These are phyloP conservation scores for Evernia prunastri DNA, from an alignment of 495 filamentous ascomycete genomes.

Conservation along the genomic window DNA sequence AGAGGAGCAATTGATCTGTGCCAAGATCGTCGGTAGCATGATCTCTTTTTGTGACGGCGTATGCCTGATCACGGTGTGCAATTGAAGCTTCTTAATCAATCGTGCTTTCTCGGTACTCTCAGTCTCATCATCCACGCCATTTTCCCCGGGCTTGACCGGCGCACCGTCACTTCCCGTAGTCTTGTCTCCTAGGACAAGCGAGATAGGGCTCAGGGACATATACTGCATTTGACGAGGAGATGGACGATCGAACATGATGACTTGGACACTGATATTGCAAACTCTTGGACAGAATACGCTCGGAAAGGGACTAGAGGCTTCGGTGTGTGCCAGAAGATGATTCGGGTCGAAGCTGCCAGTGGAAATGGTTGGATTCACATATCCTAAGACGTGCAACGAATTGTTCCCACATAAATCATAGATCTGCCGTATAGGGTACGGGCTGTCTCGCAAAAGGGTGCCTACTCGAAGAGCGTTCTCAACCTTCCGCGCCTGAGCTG, in stretches of 20 bases:
- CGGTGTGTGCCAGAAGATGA: conserved; percentile 63
- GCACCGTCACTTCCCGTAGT: conserved; percentile 22
- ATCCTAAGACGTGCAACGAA: conserved; percentile 78
- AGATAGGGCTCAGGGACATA: conserved; percentile 84
- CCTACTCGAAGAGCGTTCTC: conserved; percentile 81
- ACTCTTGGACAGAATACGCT: conserved; percentile 62
- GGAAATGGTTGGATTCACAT: conserved; percentile 54
- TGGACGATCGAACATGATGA: conserved; percentile 83
- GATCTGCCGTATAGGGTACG: conserved; percentile 73
- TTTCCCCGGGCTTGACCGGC: conserved; percentile 30
- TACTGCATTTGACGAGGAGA: conserved; percentile 91
- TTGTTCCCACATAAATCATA: conserved; percentile 76
- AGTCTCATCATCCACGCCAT: conserved; percentile 47
- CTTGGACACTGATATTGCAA: conserved; percentile 62
- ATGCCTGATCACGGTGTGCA: conserved; percentile 76
- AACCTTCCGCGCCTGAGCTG: conserved; percentile 58
- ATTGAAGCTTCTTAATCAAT: conserved; percentile 81
- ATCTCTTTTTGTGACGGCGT: conserved; percentile 74
- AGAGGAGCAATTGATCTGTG: conserved; percentile 93
- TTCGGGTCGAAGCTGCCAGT: conserved; percentile 54
- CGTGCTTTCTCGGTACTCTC: conserved; percentile 50
- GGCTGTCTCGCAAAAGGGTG: conserved; percentile 74
- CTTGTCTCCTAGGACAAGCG: conserved; percentile 80
- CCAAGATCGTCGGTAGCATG: conserved; percentile 72
- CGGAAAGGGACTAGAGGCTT: conserved; percentile 52